Evolutionary conservation across 441 rosid genomes (phyloP), one percentile per base, ranked within the genome.

Genomic region (Jatropha multifida): DNA sequence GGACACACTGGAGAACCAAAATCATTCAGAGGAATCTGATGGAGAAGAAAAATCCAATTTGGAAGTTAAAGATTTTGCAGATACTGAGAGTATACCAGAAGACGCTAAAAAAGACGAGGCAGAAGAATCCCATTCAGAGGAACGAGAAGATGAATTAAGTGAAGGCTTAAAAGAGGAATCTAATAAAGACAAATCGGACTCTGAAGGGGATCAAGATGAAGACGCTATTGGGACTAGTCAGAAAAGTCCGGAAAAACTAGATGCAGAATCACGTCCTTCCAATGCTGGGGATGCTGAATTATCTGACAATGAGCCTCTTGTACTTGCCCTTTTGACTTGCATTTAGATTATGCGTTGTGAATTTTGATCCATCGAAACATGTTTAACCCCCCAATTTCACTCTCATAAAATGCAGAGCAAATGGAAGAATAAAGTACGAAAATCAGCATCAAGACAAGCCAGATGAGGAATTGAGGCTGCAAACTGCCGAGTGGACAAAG

Each of bases 221-320:
- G 83, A 72, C 20, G 77, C 56, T 27, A 78, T 56, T 66, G 86
- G 79, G 75, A 74, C 76, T 71, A 78, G 82, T 75, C 67, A 68
- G 26, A 72, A 67, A 74, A 62, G 65, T 54, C 48, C 40, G 49
- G 73, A 78, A 73, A 81, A 81, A 75, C 61, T 70, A 3, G 63
- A 4, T 14, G 64, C 26, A 10, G 77, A 72, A 69, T 82, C 81
- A 42, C 48, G 62, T 48, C 59, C 82, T 61, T 81, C 74, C 4
- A 67, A 59, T 73, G 85, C 63, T 18, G 86, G 68, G 66, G 85
- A 82, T 78, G 82, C 86, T 41, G 96, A 91, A 78, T 69, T 83
- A 70, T 88, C 97, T 5, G 99, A 96, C 59, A 91, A 92, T 72
- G 99, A 96, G 86, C 94, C 98, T 71, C 97, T 96, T 77, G 99